Percentiles rank a stretch among this genome's conserved stretches.
Conservation (phyloP, 2,329 filamentous ascomycete species). For the Trichoderma arundinaceum region DNA sequence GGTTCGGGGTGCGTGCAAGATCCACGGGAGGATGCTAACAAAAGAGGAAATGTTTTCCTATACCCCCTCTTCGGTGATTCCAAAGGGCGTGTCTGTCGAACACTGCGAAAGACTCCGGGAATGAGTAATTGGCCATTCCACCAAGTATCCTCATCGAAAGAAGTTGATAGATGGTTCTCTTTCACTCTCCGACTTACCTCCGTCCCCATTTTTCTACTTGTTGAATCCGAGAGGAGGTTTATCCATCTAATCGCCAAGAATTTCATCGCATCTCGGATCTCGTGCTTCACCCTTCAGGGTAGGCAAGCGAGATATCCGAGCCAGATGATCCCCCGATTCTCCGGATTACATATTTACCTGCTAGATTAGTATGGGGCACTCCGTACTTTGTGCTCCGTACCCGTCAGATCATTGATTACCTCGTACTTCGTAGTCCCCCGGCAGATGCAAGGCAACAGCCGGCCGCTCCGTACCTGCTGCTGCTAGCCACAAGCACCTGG, state of each 20-base stretch:
- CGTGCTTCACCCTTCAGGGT: background rate
- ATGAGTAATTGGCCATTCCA: too few species aligned
- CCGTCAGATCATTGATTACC: too few species aligned
- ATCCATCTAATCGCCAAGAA: too few species aligned
- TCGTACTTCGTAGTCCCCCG: too few species aligned
- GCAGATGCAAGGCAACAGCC: background rate
- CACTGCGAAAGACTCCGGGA: too few species aligned
- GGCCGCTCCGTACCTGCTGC: background rate
- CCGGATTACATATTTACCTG: background rate
- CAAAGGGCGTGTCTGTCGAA: too few species aligned
- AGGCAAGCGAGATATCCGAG: constrained; percentile 12
- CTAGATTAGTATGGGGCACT: background rate
- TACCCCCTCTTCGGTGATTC: background rate
- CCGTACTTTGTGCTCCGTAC: too few species aligned
- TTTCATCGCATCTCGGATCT: background rate
- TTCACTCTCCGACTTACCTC: background rate
- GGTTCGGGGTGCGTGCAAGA: background rate
- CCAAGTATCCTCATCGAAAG: too few species aligned
- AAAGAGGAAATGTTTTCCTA: background rate
- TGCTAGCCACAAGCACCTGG: background rate
- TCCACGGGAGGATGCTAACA: background rate
- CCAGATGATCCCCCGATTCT: background rate
- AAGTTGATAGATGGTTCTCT: background rate
- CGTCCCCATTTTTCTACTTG: background rate
- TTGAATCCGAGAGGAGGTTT: background rate